Evolutionary conservation across 2,329 filamentous ascomycete species (phyloP).

Genomic region (Gyromitra esculenta): DNA sequence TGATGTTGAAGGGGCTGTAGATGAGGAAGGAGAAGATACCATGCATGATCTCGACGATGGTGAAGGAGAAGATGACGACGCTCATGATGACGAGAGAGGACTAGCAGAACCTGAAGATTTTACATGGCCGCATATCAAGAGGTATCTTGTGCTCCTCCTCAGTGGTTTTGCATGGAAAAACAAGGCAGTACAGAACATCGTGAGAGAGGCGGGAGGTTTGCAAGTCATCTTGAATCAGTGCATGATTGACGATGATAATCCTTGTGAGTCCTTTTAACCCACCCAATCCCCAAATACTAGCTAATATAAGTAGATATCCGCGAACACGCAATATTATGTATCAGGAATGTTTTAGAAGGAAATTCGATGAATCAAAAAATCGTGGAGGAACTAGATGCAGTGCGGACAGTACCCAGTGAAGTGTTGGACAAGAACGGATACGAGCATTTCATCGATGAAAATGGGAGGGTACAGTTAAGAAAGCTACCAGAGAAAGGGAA

Average conservation of each 20-base stretch:
- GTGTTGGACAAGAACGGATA: constrained; percentile 58
- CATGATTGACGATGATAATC: constrained; percentile 58
- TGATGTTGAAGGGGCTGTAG: constrained; percentile 39
- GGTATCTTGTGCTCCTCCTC: constrained; percentile 56
- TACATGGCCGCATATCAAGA: constrained; percentile 58
- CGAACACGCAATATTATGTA: constrained; percentile 57
- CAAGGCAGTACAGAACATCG: constrained; percentile 56
- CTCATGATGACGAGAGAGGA: constrained; percentile 55
- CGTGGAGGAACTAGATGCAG: constrained; percentile 57
- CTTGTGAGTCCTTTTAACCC: constrained; percentile 53
- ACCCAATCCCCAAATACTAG: background rate
- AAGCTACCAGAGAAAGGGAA: constrained; percentile 36
- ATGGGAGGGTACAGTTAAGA: constrained; percentile 57
- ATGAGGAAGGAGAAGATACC: constrained; percentile 40
- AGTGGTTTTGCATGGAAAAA: constrained; percentile 56
- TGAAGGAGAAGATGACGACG: constrained; percentile 52
- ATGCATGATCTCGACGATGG: constrained; percentile 41
- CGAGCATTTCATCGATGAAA: constrained; percentile 58
- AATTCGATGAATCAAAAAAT: constrained; percentile 57
- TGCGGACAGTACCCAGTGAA: constrained; percentile 57
- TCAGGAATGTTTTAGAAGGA: constrained; percentile 56
- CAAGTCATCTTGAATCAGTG: constrained; percentile 56
- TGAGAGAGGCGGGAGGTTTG: constrained; percentile 56
- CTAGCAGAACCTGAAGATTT: constrained; percentile 58
- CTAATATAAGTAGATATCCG: constrained; percentile 55